Evolutionary conservation across 495 filamentous ascomycete genomes (phyloP).

Genomic region (Trichoderma gamsii): DNA sequence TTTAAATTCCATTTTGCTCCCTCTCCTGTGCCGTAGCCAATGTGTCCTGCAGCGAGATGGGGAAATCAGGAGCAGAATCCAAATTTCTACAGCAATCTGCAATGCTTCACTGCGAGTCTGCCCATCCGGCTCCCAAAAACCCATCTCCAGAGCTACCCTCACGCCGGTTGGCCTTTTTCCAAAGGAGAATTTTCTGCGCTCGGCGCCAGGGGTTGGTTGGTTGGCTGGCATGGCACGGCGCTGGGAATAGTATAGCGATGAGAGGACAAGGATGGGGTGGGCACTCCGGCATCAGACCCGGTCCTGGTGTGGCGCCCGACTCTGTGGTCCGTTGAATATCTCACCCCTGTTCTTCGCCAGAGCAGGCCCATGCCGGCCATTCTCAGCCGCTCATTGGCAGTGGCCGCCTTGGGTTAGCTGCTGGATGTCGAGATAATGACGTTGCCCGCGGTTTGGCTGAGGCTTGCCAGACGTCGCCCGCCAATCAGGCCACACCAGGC

Average conservation of each 20-base stretch:
- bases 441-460: slow-evolving; percentile 7
- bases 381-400: slow-evolving; percentile 14
- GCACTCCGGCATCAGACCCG: slow-evolving; percentile 11
- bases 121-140: slow-evolving; percentile 5
- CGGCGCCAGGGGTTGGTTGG: background rate
- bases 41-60: background rate
- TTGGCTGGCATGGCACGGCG: background rate
- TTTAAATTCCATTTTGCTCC: background rate
- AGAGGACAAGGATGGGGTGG: background rate
- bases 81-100: background rate
- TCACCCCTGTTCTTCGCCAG: slow-evolving; percentile 9
- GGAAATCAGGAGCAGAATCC: background rate
- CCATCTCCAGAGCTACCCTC: background rate
- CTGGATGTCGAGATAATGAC: slow-evolving; percentile 13
- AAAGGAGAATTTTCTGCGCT: background rate
- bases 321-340: slow-evolving; percentile 11
- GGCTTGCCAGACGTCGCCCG: background rate
- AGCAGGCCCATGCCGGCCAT: slow-evolving; percentile 3
- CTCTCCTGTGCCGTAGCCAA: background rate
- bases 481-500: background rate
- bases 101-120: background rate
- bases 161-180: background rate
- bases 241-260: background rate
- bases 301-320: slow-evolving; percentile 14
- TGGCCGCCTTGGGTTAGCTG: slow-evolving; percentile 7